Base-by-base conservation (phyloP, 164 flowering plant species). In the Euptelea pleiosperma region DNA sequence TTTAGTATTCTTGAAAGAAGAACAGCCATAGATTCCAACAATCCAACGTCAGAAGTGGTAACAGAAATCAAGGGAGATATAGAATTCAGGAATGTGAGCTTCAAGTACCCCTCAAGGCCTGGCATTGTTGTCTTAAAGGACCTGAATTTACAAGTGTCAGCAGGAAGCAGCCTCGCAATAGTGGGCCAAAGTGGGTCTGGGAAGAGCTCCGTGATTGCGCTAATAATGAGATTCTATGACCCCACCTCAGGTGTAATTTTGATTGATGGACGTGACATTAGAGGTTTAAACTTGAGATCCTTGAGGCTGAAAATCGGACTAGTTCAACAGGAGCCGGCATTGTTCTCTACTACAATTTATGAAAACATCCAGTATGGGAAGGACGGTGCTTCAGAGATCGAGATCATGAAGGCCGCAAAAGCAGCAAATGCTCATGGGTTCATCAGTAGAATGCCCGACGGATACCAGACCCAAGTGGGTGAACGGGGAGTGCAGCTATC, bases 161-260 rank as follows among this genome's bases (percentile, higher is more conserved):
- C 83, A 24, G 95, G 93, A 26, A 78, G 72, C 63, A 83, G 84
- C 41, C 68, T 87, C 25, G 95, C 92, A n/a, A 51, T 90, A n/a
- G 94, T 90, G 0, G 97, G 97, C 11, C 85, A 66, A 66, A 90
- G 97, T 57, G 97, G 95, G 10, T 85, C 91, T 7, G 97, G 97
- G 6, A 90, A 90, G 74, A 85, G 92, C 41, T 82, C 91, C 0
- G 70, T 84, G 26, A 73, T 90, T 24, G 29, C 82, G 10, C 70
- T 90, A 6, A 56, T 90, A 7, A 59, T 78, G 78, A 75, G 92
- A 55, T 85, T 87, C 55, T 90, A 87, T 39, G 95, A 90, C 55
- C 89, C 89, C 19, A 72, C 36, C 26, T 69, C 70, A 2, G 95
- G 91, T 18, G 11, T 56, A 11, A 58, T 87, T 50, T 31, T 72